A percentile compares a stretch with the other conserved stretches of the same genome.
phyloP scores from a whole-genome alignment of 2,329 filamentous ascomycete species.

The Emmonsiellopsis sp. region DNA sequence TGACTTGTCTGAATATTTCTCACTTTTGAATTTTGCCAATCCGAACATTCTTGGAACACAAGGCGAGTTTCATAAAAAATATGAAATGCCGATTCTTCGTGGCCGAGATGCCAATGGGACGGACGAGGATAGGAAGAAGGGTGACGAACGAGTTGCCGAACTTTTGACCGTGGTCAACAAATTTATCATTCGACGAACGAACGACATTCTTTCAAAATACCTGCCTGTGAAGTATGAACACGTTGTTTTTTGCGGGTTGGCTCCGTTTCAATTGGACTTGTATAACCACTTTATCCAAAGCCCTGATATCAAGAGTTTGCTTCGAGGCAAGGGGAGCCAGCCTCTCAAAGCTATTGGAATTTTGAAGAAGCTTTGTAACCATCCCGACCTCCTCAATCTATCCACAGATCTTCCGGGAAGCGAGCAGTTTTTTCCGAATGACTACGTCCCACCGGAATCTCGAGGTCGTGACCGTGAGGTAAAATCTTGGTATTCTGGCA shows the following conservation, averaged over 20 bases:
- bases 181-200: slow-evolving; percentile 94
- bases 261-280: slow-evolving; percentile 82
- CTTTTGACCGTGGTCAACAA: slow-evolving; percentile 85
- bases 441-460: slow-evolving; percentile 79
- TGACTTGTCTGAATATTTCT: slow-evolving; percentile 95
- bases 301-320: slow-evolving; percentile 82
- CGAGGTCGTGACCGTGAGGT: slow-evolving; percentile 85
- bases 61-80: slow-evolving; percentile 85
- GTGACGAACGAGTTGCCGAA: slow-evolving; percentile 73
- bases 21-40: slow-evolving; percentile 92
- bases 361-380: slow-evolving; percentile 97
- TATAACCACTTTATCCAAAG: slow-evolving; percentile 98
- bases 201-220: slow-evolving; percentile 97
- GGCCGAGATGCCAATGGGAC: slow-evolving; percentile 85
- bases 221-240: slow-evolving; percentile 98
- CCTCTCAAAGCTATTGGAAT: slow-evolving; percentile 94
- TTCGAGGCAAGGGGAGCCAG: slow-evolving; percentile 89
- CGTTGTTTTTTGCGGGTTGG: slow-evolving; percentile 93
- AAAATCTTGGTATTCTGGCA: slow-evolving; percentile 93
- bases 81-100: slow-evolving; percentile 82
- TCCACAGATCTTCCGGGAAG: slow-evolving; percentile 77
- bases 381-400: slow-evolving; percentile 83
- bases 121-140: slow-evolving; percentile 70
- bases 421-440: slow-evolving; percentile 70
- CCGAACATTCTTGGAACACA: slow-evolving; percentile 82